Evolutionary conservation across 2,329 filamentous ascomycete species (phyloP).

Genomic region (Cercospora sojina): DNA sequence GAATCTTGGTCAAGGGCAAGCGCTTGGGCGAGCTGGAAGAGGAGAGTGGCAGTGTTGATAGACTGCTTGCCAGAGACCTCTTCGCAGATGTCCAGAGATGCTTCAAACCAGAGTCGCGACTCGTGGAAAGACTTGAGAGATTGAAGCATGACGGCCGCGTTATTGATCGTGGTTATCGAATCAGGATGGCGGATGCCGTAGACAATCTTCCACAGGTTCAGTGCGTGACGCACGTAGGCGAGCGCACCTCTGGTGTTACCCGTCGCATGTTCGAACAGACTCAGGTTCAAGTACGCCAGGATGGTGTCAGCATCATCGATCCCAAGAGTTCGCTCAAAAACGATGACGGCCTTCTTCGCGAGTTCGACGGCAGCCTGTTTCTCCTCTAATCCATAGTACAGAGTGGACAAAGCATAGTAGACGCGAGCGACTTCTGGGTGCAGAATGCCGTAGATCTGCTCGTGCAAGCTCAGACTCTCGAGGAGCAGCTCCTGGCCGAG

Average conservation of each 20-base stretch:
- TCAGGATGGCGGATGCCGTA: slow-evolving; percentile 93
- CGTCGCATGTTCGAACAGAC: slow-evolving; percentile 86
- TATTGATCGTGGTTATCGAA: slow-evolving; percentile 98
- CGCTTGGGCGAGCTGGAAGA: slow-evolving; percentile 96
- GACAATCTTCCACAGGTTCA: slow-evolving; percentile 95
- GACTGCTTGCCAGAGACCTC: slow-evolving; percentile 84
- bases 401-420: slow-evolving; percentile 91
- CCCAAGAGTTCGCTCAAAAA: slow-evolving; percentile 89
- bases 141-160: slow-evolving; percentile 97
- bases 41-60: slow-evolving; percentile 87
- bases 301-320: slow-evolving; percentile 93
- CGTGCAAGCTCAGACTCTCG: slow-evolving; percentile 93
- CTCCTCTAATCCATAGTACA: slow-evolving; percentile 97
- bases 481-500: slow-evolving; percentile 91
- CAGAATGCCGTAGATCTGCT: slow-evolving; percentile 97
- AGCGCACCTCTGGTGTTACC: slow-evolving; percentile 89
- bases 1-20: slow-evolving; percentile 93
- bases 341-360: slow-evolving; percentile 92
- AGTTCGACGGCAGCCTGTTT: slow-evolving; percentile 94
- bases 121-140: slow-evolving; percentile 91
- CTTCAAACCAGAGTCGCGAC: slow-evolving; percentile 95
- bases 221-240: slow-evolving; percentile 83
- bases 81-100: slow-evolving; percentile 84
- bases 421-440: slow-evolving; percentile 94
- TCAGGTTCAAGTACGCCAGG: slow-evolving; percentile 92